Conservation (phyloP, 208 protist genomes). For the Phytomonas sp. region DNA sequence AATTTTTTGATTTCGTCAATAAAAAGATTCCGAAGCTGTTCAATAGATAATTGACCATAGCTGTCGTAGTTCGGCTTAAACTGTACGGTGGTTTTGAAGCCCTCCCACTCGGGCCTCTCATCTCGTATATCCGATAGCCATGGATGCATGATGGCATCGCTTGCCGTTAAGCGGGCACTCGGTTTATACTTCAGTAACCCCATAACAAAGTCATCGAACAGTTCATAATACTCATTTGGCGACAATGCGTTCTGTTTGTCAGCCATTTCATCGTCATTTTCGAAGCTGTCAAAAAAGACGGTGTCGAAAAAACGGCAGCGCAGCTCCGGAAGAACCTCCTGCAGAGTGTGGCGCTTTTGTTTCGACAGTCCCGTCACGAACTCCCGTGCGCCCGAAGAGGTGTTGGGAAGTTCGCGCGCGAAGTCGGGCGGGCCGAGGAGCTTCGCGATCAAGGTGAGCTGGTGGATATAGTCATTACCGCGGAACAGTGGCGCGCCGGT, state of each 20-base stretch:
- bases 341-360: conserved; percentile 38
- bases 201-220: conserved; percentile 86
- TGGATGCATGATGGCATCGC: conserved; percentile 83
- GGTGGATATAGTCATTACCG: conserved; percentile 82
- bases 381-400: conserved; percentile 50
- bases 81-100: conserved; percentile 26
- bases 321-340: conserved; percentile 43
- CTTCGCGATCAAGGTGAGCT: conserved; percentile 76
- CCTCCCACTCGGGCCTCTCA: conserved; percentile 28
- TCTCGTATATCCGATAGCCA: conserved; percentile 55
- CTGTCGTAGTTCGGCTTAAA: conserved; percentile 47
- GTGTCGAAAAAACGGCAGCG: conserved; percentile 29
- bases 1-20: conserved; percentile 53
- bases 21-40: conserved; percentile 47
- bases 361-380: conserved; percentile 53
- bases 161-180: conserved; percentile 86
- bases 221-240: conserved; percentile 30
- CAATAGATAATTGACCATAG: conserved; percentile 22
- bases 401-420: conserved; percentile 59
- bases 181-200: conserved; percentile 92
- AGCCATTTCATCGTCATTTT: conserved; percentile 19
- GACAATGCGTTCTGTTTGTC: not conserved
- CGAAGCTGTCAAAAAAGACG: conserved; percentile 41
- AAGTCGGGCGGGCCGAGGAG: conserved; percentile 64
- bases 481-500: conserved; percentile 73